Base-by-base conservation (phyloP, 352 stramenopile genomes). In the Phytophthora melonis region DNA sequence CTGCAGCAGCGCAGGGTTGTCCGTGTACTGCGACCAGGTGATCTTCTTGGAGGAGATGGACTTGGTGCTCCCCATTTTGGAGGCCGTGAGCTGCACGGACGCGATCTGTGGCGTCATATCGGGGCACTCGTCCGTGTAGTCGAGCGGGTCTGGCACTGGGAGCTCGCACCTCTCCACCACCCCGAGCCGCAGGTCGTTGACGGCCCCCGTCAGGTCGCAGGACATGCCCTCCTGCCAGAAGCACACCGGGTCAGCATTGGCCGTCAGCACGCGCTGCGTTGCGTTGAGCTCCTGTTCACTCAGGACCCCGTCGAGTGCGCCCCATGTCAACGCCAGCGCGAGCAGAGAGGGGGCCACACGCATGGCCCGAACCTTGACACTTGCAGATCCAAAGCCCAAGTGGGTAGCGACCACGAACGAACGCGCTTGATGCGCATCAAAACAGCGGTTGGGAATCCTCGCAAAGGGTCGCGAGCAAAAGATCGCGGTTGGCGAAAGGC, bases 171-270 rank as follows among this genome's bases (percentile, higher is more conserved):
- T 63, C 13, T 36, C 45, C 4, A 23, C 16, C 16, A 49, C 45
- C 23, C 59, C 45, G n/a, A 66, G 59, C 27, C 54, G 45, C 21
- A 66, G 25, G 21, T 49, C 57, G 27, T 66, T 66, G 10, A 23
- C 45, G n/a, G 10, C n/a, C 2, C 25, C 45, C 16, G 43, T 47
- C 13, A 66, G 19, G 32, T 58, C 16, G 6, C 59, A 66, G 5
- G 30, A 43, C 9, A 66, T n/a, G 6, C 27, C 59, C 7, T 6
- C 5, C 8, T 23, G 41, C 59, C 59, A 66, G 45, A 36, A 58
- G 59, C 59, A 66, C 21, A 53, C 10, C 13, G 36, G 14, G 34
- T 50, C 34, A 3, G 21, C 57, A 5, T 34, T 39, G 1, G 13
- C 41, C 41, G 14, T 21, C 5, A 19, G 18, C 41, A 19, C 11